phyloP scores from a whole-genome alignment of 2,329 filamentous ascomycete genomes.

The Sporothrix globosa region DNA sequence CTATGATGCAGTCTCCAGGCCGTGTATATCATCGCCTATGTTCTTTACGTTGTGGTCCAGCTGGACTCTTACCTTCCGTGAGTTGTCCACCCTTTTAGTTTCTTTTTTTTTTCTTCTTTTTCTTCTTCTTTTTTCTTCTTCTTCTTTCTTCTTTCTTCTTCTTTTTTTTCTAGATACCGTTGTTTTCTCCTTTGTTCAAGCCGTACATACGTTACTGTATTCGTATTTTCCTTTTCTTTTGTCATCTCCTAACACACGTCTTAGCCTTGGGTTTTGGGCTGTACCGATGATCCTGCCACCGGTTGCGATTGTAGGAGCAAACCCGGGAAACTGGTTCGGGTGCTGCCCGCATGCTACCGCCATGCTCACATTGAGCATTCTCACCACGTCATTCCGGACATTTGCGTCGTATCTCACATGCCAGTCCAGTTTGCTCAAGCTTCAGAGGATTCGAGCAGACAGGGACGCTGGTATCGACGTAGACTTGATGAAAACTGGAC shows the following conservation, averaged over 20 bases:
- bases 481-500: not conserved
- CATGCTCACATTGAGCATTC: not conserved
- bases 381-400: not conserved
- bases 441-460: not conserved
- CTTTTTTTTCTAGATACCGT: not conserved
- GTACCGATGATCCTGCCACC: not conserved
- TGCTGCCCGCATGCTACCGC: not conserved
- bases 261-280: not conserved
- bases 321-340: not conserved
- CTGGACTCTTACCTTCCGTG: not conserved
- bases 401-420: not conserved
- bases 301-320: not conserved
- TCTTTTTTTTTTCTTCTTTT: too few species aligned
- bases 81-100: not conserved
- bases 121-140: too few species aligned
- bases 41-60: not conserved
- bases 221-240: not conserved
- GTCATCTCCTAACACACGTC: not conserved
- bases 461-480: not conserved
- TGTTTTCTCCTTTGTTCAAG: not conserved
- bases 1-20: not conserved
- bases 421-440: not conserved
- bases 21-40: not conserved
- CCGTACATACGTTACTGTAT: not conserved
- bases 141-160: too few species aligned